These are phyloP conservation scores for Elaeagnus macrophylla DNA, from an alignment of 306 rosid species.

Conservation along the genomic window DNA sequence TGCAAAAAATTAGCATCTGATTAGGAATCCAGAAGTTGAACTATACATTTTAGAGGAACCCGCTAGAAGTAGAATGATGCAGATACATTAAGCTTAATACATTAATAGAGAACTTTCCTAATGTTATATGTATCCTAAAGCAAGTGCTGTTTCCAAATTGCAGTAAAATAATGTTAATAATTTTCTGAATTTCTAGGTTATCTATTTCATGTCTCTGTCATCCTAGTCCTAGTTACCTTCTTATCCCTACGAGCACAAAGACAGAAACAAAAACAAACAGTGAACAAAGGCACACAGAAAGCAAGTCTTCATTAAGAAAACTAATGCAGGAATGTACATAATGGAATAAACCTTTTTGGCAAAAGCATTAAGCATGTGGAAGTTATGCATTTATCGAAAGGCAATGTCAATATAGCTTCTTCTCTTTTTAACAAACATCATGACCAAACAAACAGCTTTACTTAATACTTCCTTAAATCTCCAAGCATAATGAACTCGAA, in stretches of 20 bases:
- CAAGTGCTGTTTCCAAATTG: no score
- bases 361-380: no score
- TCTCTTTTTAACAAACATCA: background rate
- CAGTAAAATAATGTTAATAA: no score
- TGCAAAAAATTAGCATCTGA: no score
- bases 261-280: background rate
- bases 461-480: background rate
- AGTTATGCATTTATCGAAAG: no score
- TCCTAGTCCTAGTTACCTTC: background rate
- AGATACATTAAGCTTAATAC: no score
- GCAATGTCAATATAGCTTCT: background rate
- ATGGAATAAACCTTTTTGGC: no score
- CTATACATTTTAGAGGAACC: no score
- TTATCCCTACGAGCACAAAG: background rate
- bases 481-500: background rate
- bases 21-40: no score
- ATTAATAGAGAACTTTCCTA: no score
- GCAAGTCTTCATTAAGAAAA: background rate
- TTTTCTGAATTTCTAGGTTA: background rate
- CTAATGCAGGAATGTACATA: background rate
- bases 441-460: background rate
- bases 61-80: no score
- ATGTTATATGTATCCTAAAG: no score
- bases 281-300: background rate
- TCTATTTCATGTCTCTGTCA: background rate